A percentile compares a stretch with the other conserved stretches of the same genome.
Conservation (phyloP, 225 moss, liverwort and hornwort species). For the Neckera pumila region DNA sequence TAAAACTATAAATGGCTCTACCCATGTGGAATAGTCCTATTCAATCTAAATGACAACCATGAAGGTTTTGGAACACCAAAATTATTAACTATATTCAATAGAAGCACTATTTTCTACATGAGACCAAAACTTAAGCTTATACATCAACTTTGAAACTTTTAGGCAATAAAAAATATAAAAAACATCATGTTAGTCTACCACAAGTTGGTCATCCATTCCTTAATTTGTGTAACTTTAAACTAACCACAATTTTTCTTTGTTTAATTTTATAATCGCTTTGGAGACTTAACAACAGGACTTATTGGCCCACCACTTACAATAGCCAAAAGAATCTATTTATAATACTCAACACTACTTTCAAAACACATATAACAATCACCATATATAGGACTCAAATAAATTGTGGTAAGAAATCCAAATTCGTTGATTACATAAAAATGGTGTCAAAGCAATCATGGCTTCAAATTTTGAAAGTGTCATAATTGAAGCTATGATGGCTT, state of each 20-base stretch:
- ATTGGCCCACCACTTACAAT: neutral
- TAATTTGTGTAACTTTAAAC: neutral
- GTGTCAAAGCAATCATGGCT: neutral
- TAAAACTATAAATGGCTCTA: neutral
- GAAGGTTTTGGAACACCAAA: neutral
- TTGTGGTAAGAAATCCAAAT: neutral
- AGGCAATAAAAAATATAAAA: neutral
- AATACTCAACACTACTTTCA: neutral
- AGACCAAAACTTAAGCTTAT: neutral
- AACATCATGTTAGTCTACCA: neutral
- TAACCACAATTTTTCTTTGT: neutral
- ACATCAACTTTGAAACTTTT: neutral
- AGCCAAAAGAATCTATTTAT: neutral
- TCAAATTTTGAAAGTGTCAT: neutral
- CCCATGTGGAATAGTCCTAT: accelerated
- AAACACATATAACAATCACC: neutral
- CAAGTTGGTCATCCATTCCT: neutral
- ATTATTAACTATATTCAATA: neutral
- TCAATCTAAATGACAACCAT: neutral
- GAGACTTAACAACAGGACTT: neutral
- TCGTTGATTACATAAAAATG: neutral
- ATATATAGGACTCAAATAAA: neutral
- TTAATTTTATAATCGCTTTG: neutral
- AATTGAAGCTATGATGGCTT: neutral
- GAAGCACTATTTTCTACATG: neutral